Conservation (phyloP, 352 stramenopile species). For the Thraustochytrium sp. region DNA sequence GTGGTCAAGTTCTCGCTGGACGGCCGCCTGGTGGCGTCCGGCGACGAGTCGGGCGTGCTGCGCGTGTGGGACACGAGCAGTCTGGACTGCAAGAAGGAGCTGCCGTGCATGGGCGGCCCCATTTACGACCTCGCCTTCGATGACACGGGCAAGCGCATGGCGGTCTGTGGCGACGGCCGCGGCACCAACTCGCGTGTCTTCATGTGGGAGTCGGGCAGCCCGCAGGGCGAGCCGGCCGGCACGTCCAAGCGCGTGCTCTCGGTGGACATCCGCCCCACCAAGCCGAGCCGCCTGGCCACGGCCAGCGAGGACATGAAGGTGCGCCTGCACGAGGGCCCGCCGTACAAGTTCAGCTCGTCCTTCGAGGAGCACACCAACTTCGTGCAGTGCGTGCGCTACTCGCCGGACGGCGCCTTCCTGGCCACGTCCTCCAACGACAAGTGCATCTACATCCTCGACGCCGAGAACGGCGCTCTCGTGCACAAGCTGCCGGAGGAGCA, state of each 20-base stretch:
- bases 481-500: slow-evolving; percentile 64
- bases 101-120: background rate
- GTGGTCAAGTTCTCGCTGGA: slow-evolving; percentile 11
- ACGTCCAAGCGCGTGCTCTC: slow-evolving; percentile 86
- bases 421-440: slow-evolving; percentile 89
- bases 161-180: slow-evolving; percentile 49
- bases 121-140: slow-evolving; percentile 18
- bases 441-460: slow-evolving; percentile 88
- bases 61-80: background rate
- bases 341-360: slow-evolving; percentile 90
- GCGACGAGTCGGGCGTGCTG: background rate
- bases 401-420: slow-evolving; percentile 72
- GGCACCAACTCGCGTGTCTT: slow-evolving; percentile 61
- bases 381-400: slow-evolving; percentile 90
- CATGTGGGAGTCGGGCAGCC: slow-evolving; percentile 95
- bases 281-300: slow-evolving; percentile 89
- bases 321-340: slow-evolving; percentile 87
- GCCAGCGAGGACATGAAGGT: slow-evolving; percentile 89
- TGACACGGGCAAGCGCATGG: slow-evolving; percentile 18
- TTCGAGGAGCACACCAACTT: slow-evolving; percentile 88
- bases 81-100: slow-evolving; percentile 10
- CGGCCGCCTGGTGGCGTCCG: background rate
- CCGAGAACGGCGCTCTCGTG: slow-evolving; percentile 73
- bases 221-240: slow-evolving; percentile 82
- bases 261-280: slow-evolving; percentile 81